These are phyloP conservation scores for Pholiota molesta DNA, from an alignment of 768 basidiomycete species.

Conservation along the genomic window DNA sequence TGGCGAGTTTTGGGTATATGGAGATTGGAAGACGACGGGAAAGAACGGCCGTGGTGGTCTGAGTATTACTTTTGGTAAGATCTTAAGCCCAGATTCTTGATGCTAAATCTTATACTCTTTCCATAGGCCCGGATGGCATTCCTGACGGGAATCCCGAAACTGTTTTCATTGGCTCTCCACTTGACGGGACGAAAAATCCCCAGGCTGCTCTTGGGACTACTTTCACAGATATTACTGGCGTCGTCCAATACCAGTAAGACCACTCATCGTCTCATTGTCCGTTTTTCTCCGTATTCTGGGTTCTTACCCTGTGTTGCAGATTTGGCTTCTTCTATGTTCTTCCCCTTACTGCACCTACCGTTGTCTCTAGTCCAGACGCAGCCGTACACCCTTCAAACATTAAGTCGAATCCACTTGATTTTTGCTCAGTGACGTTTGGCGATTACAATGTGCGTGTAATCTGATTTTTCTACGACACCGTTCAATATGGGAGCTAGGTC, in stretches of 20 bases:
- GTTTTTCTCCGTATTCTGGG: neutral
- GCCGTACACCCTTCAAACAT: slow-evolving; percentile 43
- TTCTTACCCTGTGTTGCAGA: slow-evolving; percentile 20
- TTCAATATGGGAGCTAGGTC: slow-evolving; percentile 36
- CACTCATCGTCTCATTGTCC: neutral
- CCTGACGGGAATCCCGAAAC: slow-evolving; percentile 63
- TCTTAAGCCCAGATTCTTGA: neutral
- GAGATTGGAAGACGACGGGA: slow-evolving; percentile 58
- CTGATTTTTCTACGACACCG: neutral
- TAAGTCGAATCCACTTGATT: slow-evolving; percentile 31
- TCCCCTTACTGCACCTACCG: slow-evolving; percentile 54
- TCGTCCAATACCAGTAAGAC: slow-evolving; percentile 55
- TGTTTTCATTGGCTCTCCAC: slow-evolving; percentile 53
- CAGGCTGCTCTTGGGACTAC: slow-evolving; percentile 46
- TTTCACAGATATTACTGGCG: slow-evolving; percentile 55
- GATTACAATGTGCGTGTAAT: slow-evolving; percentile 56
- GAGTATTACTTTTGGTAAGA: slow-evolving; percentile 49
- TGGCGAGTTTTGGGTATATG: slow-evolving; percentile 62
- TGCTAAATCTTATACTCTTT: slow-evolving; percentile 1
- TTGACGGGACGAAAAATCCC: slow-evolving; percentile 58
- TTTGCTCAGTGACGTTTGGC: slow-evolving; percentile 53
- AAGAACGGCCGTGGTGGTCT: slow-evolving; percentile 59
- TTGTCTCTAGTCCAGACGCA: slow-evolving; percentile 41
- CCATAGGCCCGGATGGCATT: slow-evolving; percentile 46
- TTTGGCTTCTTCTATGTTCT: slow-evolving; percentile 61